phyloP scores from a whole-genome alignment of 1,284 basidiomycete genomes.

The Ceratobasidium sp. region DNA sequence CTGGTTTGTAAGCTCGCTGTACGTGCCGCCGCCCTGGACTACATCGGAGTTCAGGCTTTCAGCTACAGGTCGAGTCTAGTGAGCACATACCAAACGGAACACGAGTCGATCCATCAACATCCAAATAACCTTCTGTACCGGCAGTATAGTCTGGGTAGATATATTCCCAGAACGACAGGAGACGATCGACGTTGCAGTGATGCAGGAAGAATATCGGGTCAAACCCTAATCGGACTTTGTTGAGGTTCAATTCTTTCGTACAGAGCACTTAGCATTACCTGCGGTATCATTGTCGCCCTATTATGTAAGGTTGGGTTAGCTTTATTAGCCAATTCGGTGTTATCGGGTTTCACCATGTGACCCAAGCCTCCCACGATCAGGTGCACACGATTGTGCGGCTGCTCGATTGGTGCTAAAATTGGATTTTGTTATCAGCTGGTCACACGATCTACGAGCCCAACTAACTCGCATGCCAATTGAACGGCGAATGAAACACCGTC shows the following conservation, averaged over 20 bases:
- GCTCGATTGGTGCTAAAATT: conserved; percentile 34
- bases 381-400: conserved; percentile 35
- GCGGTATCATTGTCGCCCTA: conserved; percentile 15
- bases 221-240: conserved; percentile 31
- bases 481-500: background rate
- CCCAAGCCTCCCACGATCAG: conserved; percentile 33
- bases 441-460: too few relatives aligned
- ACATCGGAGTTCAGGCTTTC: background rate
- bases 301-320: background rate
- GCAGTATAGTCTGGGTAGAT: conserved; percentile 40
- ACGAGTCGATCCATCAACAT: conserved; percentile 16
- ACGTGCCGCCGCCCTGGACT: conserved; percentile 19
- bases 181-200: conserved; percentile 41
- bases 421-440: too few relatives aligned
- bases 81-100: conserved; percentile 25
- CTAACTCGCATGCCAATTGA: background rate
- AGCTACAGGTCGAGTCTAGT: too few relatives aligned
- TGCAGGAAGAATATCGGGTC: conserved; percentile 43
- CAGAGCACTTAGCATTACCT: background rate
- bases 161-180: conserved; percentile 41
- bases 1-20: background rate
- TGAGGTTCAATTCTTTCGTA: background rate
- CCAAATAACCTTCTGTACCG: conserved; percentile 12
- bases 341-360: conserved; percentile 30
- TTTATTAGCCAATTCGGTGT: background rate